phyloP scores from a whole-genome alignment of 2,329 filamentous ascomycete genomes.

The Cercospora beticola region DNA sequence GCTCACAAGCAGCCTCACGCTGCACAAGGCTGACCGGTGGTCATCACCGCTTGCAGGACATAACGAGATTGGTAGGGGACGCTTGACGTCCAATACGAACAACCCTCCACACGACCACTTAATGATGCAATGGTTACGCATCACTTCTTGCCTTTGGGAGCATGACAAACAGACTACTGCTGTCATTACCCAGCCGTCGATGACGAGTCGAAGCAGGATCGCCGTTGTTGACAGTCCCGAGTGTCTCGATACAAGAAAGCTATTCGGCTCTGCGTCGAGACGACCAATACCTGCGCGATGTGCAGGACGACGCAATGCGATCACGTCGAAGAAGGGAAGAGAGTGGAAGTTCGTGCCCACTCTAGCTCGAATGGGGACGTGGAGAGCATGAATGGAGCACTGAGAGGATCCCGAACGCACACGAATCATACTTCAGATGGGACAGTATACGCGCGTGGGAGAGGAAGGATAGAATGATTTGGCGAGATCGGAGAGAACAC shows the following conservation, averaged over 20 bases:
- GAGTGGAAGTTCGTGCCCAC: background rate
- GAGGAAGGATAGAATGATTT: background rate
- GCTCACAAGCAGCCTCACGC: conserved; percentile 9
- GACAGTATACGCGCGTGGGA: background rate
- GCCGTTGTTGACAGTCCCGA: background rate
- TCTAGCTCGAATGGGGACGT: background rate
- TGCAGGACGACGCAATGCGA: background rate
- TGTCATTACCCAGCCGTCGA: background rate
- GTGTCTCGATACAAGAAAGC: background rate
- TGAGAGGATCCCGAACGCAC: background rate
- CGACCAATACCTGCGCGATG: background rate
- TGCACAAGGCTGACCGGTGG: conserved; percentile 29
- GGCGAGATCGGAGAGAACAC: background rate
- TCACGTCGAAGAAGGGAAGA: background rate
- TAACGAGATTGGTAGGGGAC: conserved; percentile 25
- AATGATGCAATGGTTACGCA: background rate
- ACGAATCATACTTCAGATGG: background rate
- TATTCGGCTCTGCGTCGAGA: background rate
- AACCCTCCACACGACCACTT: background rate
- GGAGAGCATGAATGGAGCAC: background rate
- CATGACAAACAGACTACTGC: conserved; percentile 5
- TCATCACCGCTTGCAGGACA: conserved; percentile 32
- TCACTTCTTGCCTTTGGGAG: conserved; percentile 10
- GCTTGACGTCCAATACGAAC: background rate
- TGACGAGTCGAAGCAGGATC: background rate